Conservation (phyloP, 345 rosid genomes). For the Moricandia moricandioides region DNA sequence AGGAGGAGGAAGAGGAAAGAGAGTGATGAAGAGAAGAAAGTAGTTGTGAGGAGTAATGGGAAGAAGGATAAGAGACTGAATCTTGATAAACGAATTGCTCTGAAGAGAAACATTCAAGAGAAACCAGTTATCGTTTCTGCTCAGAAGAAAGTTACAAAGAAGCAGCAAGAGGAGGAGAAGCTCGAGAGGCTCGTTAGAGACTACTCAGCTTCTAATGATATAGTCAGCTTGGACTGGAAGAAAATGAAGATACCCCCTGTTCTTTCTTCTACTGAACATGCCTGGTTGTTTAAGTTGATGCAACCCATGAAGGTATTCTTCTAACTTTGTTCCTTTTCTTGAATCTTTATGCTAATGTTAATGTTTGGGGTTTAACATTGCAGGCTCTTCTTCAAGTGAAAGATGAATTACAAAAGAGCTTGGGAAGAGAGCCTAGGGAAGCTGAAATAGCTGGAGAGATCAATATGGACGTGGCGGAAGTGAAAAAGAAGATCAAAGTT, state of each 20-base stretch:
- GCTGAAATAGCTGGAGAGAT: constrained; percentile 60
- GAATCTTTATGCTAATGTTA: no score
- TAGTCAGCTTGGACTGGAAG: constrained; percentile 87
- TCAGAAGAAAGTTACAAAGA: constrained; percentile 29
- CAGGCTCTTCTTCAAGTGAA: constrained; percentile 66
- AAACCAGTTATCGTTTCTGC: constrained; percentile 14
- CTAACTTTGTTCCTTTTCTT: background rate
- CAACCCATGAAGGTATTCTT: constrained; percentile 82
- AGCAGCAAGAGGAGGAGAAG: constrained; percentile 53
- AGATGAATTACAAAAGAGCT: constrained; percentile 44
- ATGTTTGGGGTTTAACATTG: background rate
- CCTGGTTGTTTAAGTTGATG: constrained; percentile 90
- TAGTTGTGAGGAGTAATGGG: constrained; percentile 46
- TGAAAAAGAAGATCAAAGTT: constrained; percentile 53
- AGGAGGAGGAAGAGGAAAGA: constrained; percentile 46
- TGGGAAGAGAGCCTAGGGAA: constrained; percentile 67
- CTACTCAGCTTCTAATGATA: constrained; percentile 66
- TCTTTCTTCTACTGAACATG: constrained; percentile 71
- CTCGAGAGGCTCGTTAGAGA: constrained; percentile 69
- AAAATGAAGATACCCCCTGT: constrained; percentile 96
- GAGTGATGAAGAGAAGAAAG: constrained; percentile 40
- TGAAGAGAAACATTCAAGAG: constrained; percentile 48
- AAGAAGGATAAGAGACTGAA: constrained; percentile 58
- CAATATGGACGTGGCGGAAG: constrained; percentile 44
- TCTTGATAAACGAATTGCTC: constrained; percentile 62